Percentiles rank a stretch among this genome's conserved stretches.
Evolutionary conservation across 176 grass and related monocot genomes (phyloP).

Genomic region (Stipa capillata): DNA sequence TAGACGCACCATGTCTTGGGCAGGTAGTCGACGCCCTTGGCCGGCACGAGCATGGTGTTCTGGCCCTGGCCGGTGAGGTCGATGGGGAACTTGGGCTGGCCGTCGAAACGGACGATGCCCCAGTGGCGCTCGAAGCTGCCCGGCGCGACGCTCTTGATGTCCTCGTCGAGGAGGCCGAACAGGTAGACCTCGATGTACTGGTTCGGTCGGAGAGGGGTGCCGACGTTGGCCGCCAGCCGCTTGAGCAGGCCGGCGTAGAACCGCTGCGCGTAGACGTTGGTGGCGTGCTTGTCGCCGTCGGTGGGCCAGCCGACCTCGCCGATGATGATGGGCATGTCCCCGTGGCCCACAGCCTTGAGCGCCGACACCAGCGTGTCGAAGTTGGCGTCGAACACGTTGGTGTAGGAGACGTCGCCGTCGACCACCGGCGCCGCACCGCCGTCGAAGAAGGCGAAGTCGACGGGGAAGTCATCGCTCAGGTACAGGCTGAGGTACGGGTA

Average conservation of each 20-base stretch:
- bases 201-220: constrained; percentile 63
- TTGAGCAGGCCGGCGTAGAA: constrained; percentile 71
- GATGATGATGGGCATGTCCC: constrained; percentile 57
- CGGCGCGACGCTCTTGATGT: constrained; percentile 77
- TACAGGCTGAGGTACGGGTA: constrained; percentile 90
- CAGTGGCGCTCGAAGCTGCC: constrained; percentile 90
- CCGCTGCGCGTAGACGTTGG: constrained; percentile 43
- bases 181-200: constrained; percentile 90
- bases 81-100: constrained; percentile 74
- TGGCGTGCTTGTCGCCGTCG: constrained; percentile 74
- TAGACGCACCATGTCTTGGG: constrained; percentile 43
- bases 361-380: constrained; percentile 76
- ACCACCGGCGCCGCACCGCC: constrained; percentile 29
- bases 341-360: constrained; percentile 46
- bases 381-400: constrained; percentile 91
- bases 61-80: constrained; percentile 56
- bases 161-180: constrained; percentile 83
- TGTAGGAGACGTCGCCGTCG: constrained; percentile 52
- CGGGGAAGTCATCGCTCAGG: constrained; percentile 66
- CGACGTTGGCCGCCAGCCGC: constrained; percentile 44
- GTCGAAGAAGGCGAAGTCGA: constrained; percentile 93
- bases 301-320: constrained; percentile 98
- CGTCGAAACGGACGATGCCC: constrained; percentile 82
- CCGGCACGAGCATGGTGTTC: constrained; percentile 38
- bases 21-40: constrained; percentile 36